Evolutionary conservation across 2,329 filamentous ascomycete genomes (phyloP), one percentile per base, ranked within the genome.

Genomic region (Sclerotinia spermophila): DNA sequence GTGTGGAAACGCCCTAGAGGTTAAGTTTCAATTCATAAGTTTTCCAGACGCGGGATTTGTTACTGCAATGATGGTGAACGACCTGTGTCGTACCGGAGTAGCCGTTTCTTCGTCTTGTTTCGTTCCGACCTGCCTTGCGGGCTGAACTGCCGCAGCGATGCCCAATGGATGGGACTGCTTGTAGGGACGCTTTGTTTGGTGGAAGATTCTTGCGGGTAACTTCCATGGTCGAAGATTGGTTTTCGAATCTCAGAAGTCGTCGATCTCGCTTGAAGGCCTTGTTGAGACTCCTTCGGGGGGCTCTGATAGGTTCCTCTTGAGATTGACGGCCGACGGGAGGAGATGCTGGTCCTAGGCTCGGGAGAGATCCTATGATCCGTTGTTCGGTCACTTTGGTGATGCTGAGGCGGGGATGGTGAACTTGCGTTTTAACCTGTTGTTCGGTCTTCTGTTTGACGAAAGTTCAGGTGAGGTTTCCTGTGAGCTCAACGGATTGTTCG

Each of bases 361-460:
- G 35, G n/a, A 66, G 62, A 53, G 62, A 66, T 66, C 62, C 45
- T 30, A 66, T 66, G 62, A 66, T 66, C 45, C 45, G 62, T 66
- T 66, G 45, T 66, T 66, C 62, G 35, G 45, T 66, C 62, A 66
- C 45, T 30, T 66, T 17, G 62, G 33, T 66, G 62, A 66, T 66
- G 45, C 62, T 66, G 62, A 66, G 62, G 45, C 62, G 62, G 45
- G 62, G 62, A 66, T 53, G 62, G 45, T 66, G 62, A 66, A 66
- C 62, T 66, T 66, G 62, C 62, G 45, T 53, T 51, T 61, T 66
- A 35, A 66, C 62, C 62, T 66, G 62, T 53, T 66, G 62, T 42
- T 66, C 62, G 48, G 45, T 66, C 62, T 66, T 66, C 45, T 55
- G 33, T 17, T 53, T 10, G 35, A 30, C 62, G 35, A 66, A 53